These are phyloP conservation scores for Ophiocordyceps australis DNA, from an alignment of 2,329 filamentous ascomycete species.

Conservation along the genomic window DNA sequence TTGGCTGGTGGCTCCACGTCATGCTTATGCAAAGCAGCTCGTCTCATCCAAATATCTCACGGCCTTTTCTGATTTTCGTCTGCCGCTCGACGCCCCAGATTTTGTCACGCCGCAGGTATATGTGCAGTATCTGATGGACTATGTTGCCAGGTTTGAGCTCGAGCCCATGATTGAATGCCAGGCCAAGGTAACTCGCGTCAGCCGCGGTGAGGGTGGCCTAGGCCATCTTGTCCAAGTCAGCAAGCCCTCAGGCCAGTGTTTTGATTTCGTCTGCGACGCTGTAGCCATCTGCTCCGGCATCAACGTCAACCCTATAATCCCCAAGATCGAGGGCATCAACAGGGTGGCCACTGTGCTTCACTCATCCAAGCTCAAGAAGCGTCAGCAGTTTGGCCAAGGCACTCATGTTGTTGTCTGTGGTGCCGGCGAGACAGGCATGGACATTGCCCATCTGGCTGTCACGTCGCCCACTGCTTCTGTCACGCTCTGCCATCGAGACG, in stretches of 20 bases:
- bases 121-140: slow-evolving; percentile 22
- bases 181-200: slow-evolving; percentile 12
- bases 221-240: slow-evolving; percentile 5
- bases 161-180: slow-evolving; percentile 16
- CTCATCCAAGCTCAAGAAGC: slow-evolving; percentile 22
- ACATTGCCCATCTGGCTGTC: slow-evolving; percentile 23
- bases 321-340: slow-evolving; percentile 18
- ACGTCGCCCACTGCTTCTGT: slow-evolving; percentile 21
- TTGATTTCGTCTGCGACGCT: slow-evolving; percentile 20
- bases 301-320: slow-evolving; percentile 20
- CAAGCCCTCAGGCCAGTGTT: neutral
- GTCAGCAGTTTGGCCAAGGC: slow-evolving; percentile 19
- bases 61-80: slow-evolving; percentile 28
- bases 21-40: slow-evolving; percentile 9
- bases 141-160: slow-evolving; percentile 18
- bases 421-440: slow-evolving; percentile 25
- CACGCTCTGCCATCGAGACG: slow-evolving; percentile 23
- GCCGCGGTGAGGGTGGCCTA: slow-evolving; percentile 2
- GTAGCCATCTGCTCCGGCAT: slow-evolving; percentile 26
- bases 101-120: slow-evolving; percentile 22
- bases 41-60: slow-evolving; percentile 31
- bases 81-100: slow-evolving; percentile 20
- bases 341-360: slow-evolving; percentile 18
- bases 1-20: neutral
- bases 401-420: slow-evolving; percentile 23